Conservation (phyloP, 305 asterid genomes). For the Fraxinus xanthoxyloides region DNA sequence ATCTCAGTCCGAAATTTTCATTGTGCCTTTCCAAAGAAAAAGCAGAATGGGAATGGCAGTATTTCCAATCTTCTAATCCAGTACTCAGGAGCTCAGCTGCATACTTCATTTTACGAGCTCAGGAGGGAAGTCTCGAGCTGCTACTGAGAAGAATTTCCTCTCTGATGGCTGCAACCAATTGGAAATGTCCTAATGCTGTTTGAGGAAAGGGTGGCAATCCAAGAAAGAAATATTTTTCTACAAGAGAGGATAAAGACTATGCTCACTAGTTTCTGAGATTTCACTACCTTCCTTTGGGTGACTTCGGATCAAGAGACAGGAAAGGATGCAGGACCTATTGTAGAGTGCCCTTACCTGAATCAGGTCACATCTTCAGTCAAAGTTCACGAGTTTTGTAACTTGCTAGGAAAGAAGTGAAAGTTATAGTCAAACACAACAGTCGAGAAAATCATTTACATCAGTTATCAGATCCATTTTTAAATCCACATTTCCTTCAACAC, state of each 20-base stretch:
- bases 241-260: constrained; percentile 29
- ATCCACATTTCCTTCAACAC: not conserved
- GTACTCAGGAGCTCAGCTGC: not conserved
- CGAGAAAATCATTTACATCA: not conserved
- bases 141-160: constrained; percentile 23
- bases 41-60: not conserved
- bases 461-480: constrained; percentile 28
- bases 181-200: constrained; percentile 42
- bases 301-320: constrained; percentile 21
- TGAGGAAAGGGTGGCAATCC: constrained; percentile 56
- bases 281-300: constrained; percentile 39
- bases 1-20: not conserved
- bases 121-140: not conserved
- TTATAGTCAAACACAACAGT: constrained; percentile 25
- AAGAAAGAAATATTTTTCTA: constrained; percentile 33
- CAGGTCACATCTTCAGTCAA: constrained; percentile 43
- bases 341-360: constrained; percentile 37
- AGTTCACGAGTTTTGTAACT: constrained; percentile 45
- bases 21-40: not conserved
- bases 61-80: not conserved
- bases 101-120: not conserved
- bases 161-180: constrained; percentile 42
- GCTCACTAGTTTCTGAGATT: constrained; percentile 38
- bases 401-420: constrained; percentile 35
- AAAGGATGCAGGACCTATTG: constrained; percentile 26